phyloP scores from a whole-genome alignment of 768 basidiomycete species.

The Trametes sanguinea region DNA sequence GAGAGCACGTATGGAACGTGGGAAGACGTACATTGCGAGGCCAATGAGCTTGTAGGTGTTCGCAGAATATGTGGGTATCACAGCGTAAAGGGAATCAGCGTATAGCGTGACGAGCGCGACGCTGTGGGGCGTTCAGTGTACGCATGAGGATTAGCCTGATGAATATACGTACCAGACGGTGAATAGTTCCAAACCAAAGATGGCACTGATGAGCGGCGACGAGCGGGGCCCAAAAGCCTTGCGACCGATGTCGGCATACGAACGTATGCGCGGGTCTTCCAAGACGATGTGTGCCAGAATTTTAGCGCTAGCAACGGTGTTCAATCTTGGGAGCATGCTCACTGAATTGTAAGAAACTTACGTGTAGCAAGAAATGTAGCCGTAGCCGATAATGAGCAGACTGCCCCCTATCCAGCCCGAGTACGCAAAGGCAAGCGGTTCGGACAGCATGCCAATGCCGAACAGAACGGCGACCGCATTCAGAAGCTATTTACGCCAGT shows the following conservation, averaged over 20 bases:
- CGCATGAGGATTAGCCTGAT: background rate
- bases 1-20: background rate
- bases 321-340: too few species aligned
- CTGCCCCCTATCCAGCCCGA: conserved; percentile 88
- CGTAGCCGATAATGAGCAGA: conserved; percentile 72
- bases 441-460: conserved; percentile 87
- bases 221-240: conserved; percentile 85
- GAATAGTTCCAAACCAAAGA: conserved; percentile 90
- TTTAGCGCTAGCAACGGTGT: conserved; percentile 63
- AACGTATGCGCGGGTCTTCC: conserved; percentile 65
- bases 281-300: conserved; percentile 78
- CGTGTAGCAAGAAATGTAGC: conserved; percentile 86
- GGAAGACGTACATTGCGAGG: conserved; percentile 58
- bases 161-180: conserved; percentile 60
- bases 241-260: conserved; percentile 87
- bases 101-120: conserved; percentile 89
- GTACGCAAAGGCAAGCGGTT: conserved; percentile 89
- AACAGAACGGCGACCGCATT: conserved; percentile 85
- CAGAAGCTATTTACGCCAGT: conserved; percentile 60
- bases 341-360: conserved; percentile 40
- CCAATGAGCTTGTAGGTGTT: conserved; percentile 77
- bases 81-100: conserved; percentile 78
- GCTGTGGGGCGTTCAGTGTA: conserved; percentile 37
- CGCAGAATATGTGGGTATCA: conserved; percentile 67
- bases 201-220: conserved; percentile 59